phyloP scores from a whole-genome alignment of 805 yeast species.

The Schizosaccharomyces osmophilus region DNA sequence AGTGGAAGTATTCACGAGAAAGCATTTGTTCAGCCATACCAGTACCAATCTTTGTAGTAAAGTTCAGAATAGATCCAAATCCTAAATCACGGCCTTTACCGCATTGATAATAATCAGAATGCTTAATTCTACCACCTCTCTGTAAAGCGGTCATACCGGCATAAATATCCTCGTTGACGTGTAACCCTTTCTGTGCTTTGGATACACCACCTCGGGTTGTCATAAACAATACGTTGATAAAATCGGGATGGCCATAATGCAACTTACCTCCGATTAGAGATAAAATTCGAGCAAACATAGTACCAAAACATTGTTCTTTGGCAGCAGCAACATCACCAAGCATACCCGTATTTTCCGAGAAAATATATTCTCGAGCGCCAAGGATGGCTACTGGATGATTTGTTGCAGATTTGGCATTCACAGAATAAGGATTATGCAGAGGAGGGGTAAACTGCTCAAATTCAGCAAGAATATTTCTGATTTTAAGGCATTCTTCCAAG shows the following conservation, averaged over 20 bases:
- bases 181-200: constrained; percentile 82
- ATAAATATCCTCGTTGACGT: constrained; percentile 79
- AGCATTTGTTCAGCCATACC: constrained; percentile 96
- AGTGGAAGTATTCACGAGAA: constrained; percentile 71
- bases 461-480: constrained; percentile 67
- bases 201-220: constrained; percentile 88
- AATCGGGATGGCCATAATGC: constrained; percentile 94
- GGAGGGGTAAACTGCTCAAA: constrained; percentile 54
- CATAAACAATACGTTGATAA: constrained; percentile 74
- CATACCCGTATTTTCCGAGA: constrained; percentile 78
- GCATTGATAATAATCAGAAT: constrained; percentile 86
- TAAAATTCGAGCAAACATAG: constrained; percentile 74
- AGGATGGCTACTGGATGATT: constrained; percentile 58
- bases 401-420: constrained; percentile 27
- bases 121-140: constrained; percentile 84
- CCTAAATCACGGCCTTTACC: constrained; percentile 94
- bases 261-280: constrained; percentile 86
- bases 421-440: constrained; percentile 21
- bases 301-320: constrained; percentile 90
- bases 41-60: constrained; percentile 88
- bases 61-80: constrained; percentile 72
- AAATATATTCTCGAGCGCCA: constrained; percentile 87
- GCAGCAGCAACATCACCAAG: constrained; percentile 94
- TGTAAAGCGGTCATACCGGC: constrained; percentile 81
- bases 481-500: constrained; percentile 77